Base-by-base conservation (phyloP, 352 stramenopile genomes). In the Globisporangium acanthophoron region DNA sequence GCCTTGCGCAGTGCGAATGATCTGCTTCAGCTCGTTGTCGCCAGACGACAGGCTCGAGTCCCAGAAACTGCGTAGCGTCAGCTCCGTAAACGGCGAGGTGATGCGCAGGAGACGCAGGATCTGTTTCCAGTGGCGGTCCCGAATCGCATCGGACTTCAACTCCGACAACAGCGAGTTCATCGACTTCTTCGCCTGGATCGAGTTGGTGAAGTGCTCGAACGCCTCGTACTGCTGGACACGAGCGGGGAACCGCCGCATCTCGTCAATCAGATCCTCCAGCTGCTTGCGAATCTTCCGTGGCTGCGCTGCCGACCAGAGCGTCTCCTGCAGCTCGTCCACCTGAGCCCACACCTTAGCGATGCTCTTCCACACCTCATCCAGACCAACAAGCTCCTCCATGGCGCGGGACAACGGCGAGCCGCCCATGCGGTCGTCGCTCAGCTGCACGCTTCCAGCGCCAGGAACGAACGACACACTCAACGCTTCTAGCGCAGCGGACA, bases 51-150 rank as follows among this genome's bases (percentile, higher is more conserved):
- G 66, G 5, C 96, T 89, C 50, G 95, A 93, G 43, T 98, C 96
- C 97, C 97, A 99, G n/a, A 99, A 93, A 55, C 94, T 83, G 27
- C 96, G 92, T 45, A 99, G 69, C 8, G 96, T 99, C 24, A 99
- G 71, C 56, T 99, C 96, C 5, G 90, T 92, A 54, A 98, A 97
- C 2, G 91, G 73, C 46, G 89, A 88, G 12, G 77, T 88, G 49
- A 99, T 93, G 53, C 90, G 92, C n/a, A 99, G 71, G 43, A 96
- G 71, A 40, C 96, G 82, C 5, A 99, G 72, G 57, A 99, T 97
- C 20, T 90, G 89, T 68, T 98, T 99, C 98, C 98, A 99, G 64
- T 99, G 98, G 0, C 98, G 84, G 45, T 99, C 96, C 52, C 98
- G 98, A 65, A 99, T 96, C 5, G 97, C 92, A 56, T 99, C 97